A percentile compares a stretch with the other conserved stretches of the same genome.
Conservation (phyloP, 192 early-diverging fungal species). For the Umbelopsis isabellina region DNA sequence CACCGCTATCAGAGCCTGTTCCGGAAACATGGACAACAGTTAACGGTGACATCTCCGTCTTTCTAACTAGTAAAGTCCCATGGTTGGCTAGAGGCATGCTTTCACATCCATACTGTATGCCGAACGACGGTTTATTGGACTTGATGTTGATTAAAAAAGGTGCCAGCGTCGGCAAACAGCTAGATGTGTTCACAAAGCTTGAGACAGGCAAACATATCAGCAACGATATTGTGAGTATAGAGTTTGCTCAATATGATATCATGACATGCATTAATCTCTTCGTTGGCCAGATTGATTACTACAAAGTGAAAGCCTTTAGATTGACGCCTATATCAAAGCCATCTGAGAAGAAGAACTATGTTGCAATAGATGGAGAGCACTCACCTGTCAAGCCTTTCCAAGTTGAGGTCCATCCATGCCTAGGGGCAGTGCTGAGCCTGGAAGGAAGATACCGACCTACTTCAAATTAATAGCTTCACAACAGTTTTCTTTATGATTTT, state of each 20-base stretch:
- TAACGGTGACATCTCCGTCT: conserved; percentile 43
- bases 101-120: conserved; percentile 53
- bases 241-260: neutral
- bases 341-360: conserved; percentile 34
- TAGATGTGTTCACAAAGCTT: conserved; percentile 43
- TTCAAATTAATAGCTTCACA: neutral
- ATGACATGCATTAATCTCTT: neutral
- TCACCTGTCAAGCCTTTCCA: conserved; percentile 56
- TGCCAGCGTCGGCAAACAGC: conserved; percentile 26
- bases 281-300: conserved; percentile 52
- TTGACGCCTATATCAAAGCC: conserved; percentile 43
- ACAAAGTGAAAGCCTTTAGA: conserved; percentile 60
- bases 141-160: conserved; percentile 44
- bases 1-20: conserved; percentile 36
- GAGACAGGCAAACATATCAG: conserved; percentile 53
- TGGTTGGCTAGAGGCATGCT: conserved; percentile 49
- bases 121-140: conserved; percentile 57
- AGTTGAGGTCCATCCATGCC: conserved; percentile 55
- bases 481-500: no score
- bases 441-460: conserved; percentile 13
- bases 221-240: conserved; percentile 45
- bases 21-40: conserved; percentile 51
- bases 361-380: conserved; percentile 62
- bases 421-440: conserved; percentile 49
- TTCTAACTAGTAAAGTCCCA: conserved; percentile 54